Conservation (phyloP, 208 protist genomes). For the Acanthamoeba triangularis region DNA sequence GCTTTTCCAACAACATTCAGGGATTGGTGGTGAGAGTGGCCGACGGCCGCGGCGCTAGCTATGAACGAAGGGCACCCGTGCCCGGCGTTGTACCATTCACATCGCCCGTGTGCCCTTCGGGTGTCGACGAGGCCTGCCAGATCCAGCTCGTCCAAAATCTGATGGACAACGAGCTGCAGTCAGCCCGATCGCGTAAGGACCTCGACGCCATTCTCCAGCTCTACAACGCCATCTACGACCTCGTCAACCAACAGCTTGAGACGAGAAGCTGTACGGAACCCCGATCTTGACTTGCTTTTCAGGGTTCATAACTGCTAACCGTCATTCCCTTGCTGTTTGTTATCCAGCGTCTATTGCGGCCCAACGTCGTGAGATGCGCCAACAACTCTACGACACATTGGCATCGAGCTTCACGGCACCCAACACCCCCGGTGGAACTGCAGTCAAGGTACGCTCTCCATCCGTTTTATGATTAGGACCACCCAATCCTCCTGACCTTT, state of each 20-base stretch:
- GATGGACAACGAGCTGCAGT: conserved; percentile 15
- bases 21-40: neutral
- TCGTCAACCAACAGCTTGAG: conserved; percentile 38
- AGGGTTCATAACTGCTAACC: neutral
- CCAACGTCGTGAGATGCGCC: neutral
- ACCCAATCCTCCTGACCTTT: neutral
- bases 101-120: neutral
- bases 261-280: neutral
- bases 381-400: neutral
- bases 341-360: neutral
- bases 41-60: conserved; percentile 41
- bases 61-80: conserved; percentile 3
- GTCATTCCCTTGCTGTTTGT: too few species aligned
- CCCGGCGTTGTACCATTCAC: neutral
- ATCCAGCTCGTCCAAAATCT: conserved; percentile 4
- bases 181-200: neutral
- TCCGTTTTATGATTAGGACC: neutral
- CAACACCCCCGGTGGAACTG: neutral
- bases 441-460: neutral
- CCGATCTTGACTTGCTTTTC: neutral
- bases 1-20: conserved; percentile 58
- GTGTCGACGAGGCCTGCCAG: conserved; percentile 53
- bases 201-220: conserved; percentile 48
- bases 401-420: neutral
- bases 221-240: conserved; percentile 23